Evolutionary conservation across 73 alveolate species (phyloP).

Genomic region (Paramecium pentaurelia): DNA sequence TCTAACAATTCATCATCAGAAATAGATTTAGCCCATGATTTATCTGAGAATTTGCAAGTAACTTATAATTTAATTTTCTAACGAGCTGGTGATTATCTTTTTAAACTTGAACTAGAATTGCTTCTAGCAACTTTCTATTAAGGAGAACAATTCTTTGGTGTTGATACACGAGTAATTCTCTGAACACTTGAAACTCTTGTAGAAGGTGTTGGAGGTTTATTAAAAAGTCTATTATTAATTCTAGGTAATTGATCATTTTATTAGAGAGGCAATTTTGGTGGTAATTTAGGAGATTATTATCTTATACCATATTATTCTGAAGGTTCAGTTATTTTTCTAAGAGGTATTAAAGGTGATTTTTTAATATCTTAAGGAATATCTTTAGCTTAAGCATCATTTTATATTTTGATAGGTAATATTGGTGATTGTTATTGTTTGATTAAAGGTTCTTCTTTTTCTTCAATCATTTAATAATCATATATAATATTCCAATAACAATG

Average conservation of each 20-base stretch:
- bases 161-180: not conserved
- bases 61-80: not conserved
- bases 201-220: not conserved
- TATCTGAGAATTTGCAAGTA: not conserved
- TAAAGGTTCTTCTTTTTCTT: not conserved
- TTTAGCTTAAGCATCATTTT: not conserved
- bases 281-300: not conserved
- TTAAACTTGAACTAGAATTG: slow-evolving; percentile 14
- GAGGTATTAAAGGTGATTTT: not conserved
- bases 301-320: not conserved
- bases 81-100: not conserved
- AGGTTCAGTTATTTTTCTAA: not conserved
- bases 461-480: not conserved
- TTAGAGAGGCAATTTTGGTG: not conserved
- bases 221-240: not conserved
- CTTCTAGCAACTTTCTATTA: not conserved
- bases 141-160: slow-evolving; percentile 14
- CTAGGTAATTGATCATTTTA: not conserved
- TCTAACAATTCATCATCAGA: not conserved
- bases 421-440: not conserved
- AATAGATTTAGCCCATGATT: slow-evolving; percentile 22
- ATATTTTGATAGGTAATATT: not conserved
- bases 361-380: not conserved
- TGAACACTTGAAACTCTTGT: not conserved
- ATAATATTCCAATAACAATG: slow-evolving; percentile 36